Evolutionary conservation across 352 stramenopile genomes (phyloP), one percentile per base, ranked within the genome.

Genomic region (Phytopythium ostracodes): DNA sequence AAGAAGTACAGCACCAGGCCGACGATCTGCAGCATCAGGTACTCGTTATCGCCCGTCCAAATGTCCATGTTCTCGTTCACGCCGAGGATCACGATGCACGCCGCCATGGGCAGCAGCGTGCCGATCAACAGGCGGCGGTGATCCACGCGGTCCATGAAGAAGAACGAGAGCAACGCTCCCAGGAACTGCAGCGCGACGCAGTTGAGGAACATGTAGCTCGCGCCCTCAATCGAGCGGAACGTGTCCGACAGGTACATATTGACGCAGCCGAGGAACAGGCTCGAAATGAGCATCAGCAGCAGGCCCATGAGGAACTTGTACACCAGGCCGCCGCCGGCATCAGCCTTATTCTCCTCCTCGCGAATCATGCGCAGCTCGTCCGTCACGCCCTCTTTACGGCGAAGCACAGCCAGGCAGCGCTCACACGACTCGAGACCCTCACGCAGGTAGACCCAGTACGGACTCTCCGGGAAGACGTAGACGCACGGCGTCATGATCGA

Each of bases 381-480:
- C 7, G 73, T 73, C 43, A 92, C 85, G 47, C 76, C 78, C 35
- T 89, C 78, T 66, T 92, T 92, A 58, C 85, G 85, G 61, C 85
- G 85, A 5, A 94, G 59, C 29, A 94, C 73, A 33, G 79, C 73
- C 46, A 94, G 51, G 22, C 80, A 89, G 25, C 78, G 77, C 62
- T 94, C 84, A 44, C 81, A 86, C 35, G 81, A 81, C 50, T 94
- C 85, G 22, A 89, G 56, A 6, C 85, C 85, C 66, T 92, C 77
- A 22, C 82, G 83, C 61, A 84, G 79, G 71, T 91, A 88, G 15
- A 94, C 80, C 85, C 85, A 94, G 66, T 90, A 87, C n/a, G 85
- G 85, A 49, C 79, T 91, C 59, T 94, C 85, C 10, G 85, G 85
- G 73, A 92, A 94, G 43, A 94, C 88, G 70, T 94, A 91, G 10